phyloP scores from a whole-genome alignment of 768 basidiomycete species.

The Kwoniella sp. region DNA sequence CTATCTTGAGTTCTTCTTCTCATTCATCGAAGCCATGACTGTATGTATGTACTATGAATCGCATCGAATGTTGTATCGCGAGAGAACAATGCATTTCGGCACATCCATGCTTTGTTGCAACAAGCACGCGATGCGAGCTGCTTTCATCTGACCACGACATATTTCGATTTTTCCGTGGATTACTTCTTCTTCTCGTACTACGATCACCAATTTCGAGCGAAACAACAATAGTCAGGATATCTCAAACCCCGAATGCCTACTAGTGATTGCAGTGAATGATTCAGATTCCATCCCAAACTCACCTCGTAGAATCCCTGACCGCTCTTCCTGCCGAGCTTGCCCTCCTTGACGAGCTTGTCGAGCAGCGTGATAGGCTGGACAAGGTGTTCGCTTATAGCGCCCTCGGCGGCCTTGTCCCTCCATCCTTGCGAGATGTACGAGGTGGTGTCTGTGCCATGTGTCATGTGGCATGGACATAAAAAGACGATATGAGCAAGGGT shows the following conservation, averaged over 20 bases:
- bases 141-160: slow-evolving; percentile 1
- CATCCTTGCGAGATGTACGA: slow-evolving; percentile 58
- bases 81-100: too few relatives aligned
- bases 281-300: slow-evolving; percentile 19
- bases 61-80: too few relatives aligned
- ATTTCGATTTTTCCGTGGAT: neutral
- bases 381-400: slow-evolving; percentile 51
- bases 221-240: neutral
- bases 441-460: slow-evolving; percentile 47
- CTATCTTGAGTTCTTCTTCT: too few relatives aligned
- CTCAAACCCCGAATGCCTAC: too few relatives aligned
- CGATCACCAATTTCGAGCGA: neutral
- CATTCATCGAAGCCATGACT: too few relatives aligned
- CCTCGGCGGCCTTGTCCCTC: slow-evolving; percentile 55
- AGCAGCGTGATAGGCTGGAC: slow-evolving; percentile 55
- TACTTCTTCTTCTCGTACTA: slow-evolving; percentile 18
- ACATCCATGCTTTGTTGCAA: too few relatives aligned
- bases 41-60: too few relatives aligned
- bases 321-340: slow-evolving; percentile 58
- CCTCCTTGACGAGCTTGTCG: slow-evolving; percentile 57
- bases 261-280: neutral
- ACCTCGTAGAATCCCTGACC: slow-evolving; percentile 59
- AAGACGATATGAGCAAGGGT: too few relatives aligned
- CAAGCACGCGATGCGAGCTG: too few relatives aligned
- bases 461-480: slow-evolving; percentile 1